phyloP scores from a whole-genome alignment of 768 basidiomycete species.

The Antrodiella citrinella region DNA sequence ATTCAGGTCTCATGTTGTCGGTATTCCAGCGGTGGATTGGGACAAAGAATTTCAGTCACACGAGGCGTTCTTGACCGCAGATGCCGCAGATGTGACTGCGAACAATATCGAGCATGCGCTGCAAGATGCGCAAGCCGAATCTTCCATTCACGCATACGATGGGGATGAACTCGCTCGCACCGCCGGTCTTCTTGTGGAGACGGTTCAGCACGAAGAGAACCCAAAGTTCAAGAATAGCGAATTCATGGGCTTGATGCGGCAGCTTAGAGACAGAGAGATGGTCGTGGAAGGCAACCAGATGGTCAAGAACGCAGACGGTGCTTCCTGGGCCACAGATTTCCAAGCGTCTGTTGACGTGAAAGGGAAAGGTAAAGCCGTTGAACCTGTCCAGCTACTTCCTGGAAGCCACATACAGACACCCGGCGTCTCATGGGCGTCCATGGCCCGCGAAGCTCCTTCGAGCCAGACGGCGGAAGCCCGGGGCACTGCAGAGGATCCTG shows the following conservation, averaged over 20 bases:
- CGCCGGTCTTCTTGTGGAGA: constrained; percentile 69
- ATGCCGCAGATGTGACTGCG: background rate
- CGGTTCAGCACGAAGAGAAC: constrained; percentile 68
- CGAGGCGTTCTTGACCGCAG: constrained; percentile 26
- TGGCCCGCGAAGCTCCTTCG: background rate
- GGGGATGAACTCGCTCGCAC: constrained; percentile 73
- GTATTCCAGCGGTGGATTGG: constrained; percentile 31
- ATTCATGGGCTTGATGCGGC: constrained; percentile 81
- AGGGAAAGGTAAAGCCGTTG: constrained; percentile 48
- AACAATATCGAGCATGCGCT: constrained; percentile 11
- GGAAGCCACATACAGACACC: constrained; percentile 5
- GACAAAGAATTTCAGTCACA: constrained; percentile 58
- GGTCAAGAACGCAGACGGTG: constrained; percentile 40
- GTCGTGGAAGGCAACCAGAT: constrained; percentile 74
- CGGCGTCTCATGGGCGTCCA: constrained; percentile 7
- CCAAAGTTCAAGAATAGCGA: constrained; percentile 80
- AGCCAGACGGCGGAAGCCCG: background rate
- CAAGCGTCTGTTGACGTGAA: constrained; percentile 37
- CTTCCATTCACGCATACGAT: constrained; percentile 23
- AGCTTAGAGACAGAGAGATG: constrained; percentile 72
- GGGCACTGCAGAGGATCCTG: background rate
- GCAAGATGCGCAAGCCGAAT: background rate
- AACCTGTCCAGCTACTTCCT: background rate
- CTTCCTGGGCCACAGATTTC: constrained; percentile 18
- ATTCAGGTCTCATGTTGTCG: background rate